Percentiles rank a stretch among this genome's conserved stretches.
Evolutionary conservation across 352 stramenopile genomes (phyloP).

Genomic region (Phytophthora brassicae): DNA sequence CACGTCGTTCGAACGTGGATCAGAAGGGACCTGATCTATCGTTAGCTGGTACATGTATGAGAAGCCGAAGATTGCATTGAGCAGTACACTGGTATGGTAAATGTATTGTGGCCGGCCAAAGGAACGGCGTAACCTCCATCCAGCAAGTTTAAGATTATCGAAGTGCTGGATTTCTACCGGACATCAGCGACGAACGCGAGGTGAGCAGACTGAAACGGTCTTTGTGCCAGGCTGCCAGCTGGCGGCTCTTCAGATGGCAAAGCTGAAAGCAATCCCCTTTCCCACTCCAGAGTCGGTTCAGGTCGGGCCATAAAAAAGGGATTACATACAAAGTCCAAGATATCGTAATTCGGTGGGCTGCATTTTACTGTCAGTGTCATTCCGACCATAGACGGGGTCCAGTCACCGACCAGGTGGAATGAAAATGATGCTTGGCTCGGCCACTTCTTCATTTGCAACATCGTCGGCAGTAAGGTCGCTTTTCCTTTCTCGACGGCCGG

Average conservation of each 20-base stretch:
- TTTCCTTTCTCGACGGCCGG: no score
- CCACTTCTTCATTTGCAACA: slow-evolving; percentile 30
- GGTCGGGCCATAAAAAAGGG: slow-evolving; percentile 4
- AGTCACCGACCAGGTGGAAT: slow-evolving; percentile 23
- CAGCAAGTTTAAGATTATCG: background rate
- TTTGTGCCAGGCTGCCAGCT: slow-evolving; percentile 5
- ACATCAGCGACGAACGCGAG: background rate
- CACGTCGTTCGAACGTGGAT: no score
- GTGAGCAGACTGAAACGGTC: slow-evolving; percentile 1
- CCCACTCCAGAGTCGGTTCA: slow-evolving; percentile 9
- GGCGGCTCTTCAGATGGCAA: background rate
- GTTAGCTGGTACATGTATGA: no score
- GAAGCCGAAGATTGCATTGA: background rate
- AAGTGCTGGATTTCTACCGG: slow-evolving; percentile 11
- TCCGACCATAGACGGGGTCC: background rate
- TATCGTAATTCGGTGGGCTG: slow-evolving; percentile 18
- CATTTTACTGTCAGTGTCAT: slow-evolving; percentile 28
- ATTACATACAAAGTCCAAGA: slow-evolving; percentile 22
- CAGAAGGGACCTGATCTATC: no score
- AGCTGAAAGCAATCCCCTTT: slow-evolving; percentile 19
- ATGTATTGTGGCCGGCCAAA: slow-evolving; percentile 9
- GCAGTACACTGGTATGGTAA: background rate
- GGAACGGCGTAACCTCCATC: background rate
- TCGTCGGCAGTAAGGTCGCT: slow-evolving; percentile 27
- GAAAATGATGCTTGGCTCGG: background rate